These are phyloP conservation scores for Elongisporangium senticosum DNA, from an alignment of 352 stramenopile species.

Conservation along the genomic window DNA sequence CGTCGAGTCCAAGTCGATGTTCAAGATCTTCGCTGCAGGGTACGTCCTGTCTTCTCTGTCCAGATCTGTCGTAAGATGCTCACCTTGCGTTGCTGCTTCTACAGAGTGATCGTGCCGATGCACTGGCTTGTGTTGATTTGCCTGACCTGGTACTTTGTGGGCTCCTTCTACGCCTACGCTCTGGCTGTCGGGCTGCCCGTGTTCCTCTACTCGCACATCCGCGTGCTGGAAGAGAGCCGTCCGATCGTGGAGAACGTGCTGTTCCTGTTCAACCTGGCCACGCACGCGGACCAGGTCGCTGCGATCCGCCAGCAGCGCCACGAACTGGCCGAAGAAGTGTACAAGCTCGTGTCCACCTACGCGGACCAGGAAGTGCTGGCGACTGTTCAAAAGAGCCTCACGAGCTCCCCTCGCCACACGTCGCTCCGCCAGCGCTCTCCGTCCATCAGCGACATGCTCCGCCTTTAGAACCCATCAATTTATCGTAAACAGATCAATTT, in stretches of 20 bases:
- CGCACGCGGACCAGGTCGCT: slow-evolving; percentile 50
- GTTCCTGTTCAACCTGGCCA: slow-evolving; percentile 69
- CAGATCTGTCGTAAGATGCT: slow-evolving; percentile 2
- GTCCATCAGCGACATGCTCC: slow-evolving; percentile 37
- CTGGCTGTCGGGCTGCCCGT: slow-evolving; percentile 51
- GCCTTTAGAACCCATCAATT: neutral
- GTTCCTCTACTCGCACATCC: slow-evolving; percentile 74
- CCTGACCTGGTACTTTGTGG: slow-evolving; percentile 43
- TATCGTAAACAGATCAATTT: neutral
- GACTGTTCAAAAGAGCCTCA: slow-evolving; percentile 45
- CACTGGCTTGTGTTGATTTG: slow-evolving; percentile 67
- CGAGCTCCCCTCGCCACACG: slow-evolving; percentile 26
- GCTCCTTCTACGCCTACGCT: slow-evolving; percentile 50
- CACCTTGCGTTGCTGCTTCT: slow-evolving; percentile 6
- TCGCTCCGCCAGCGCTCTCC: slow-evolving; percentile 30
- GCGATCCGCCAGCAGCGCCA: slow-evolving; percentile 49
- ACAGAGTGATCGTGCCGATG: slow-evolving; percentile 55
- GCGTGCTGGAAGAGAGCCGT: slow-evolving; percentile 68
- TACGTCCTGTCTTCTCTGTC: slow-evolving; percentile 20
- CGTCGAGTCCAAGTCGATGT: slow-evolving; percentile 74
- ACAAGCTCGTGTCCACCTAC: slow-evolving; percentile 42
- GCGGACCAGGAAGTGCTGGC: slow-evolving; percentile 55
- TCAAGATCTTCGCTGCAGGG: slow-evolving; percentile 69
- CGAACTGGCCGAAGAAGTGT: slow-evolving; percentile 44
- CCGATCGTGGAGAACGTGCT: slow-evolving; percentile 73